phyloP scores from a whole-genome alignment of 129 eudicot genomes.

The Flaveria brownii region DNA sequence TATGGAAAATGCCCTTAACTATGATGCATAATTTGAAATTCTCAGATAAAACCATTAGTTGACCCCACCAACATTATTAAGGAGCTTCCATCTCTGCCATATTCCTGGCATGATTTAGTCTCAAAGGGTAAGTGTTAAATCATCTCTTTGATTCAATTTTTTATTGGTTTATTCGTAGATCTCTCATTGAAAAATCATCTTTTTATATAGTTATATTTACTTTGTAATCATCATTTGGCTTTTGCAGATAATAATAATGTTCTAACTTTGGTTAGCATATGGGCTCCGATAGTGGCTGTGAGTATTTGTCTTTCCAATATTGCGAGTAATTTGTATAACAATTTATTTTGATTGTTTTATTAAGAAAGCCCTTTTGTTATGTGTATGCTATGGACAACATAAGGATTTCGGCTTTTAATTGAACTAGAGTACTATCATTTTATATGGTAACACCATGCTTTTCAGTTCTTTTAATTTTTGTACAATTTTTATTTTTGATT shows the following conservation, averaged over 20 bases:
- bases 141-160: slow-evolving; percentile 5
- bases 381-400: slow-evolving; percentile 6
- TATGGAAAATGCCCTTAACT: background rate
- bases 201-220: background rate
- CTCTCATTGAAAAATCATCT: background rate
- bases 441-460: slow-evolving; percentile 11
- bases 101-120: slow-evolving; percentile 91
- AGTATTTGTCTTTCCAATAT: slow-evolving; percentile 39
- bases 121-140: slow-evolving; percentile 61
- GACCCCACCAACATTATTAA: slow-evolving; percentile 68
- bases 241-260: slow-evolving; percentile 75
- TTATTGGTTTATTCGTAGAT: slow-evolving; percentile 1
- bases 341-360: slow-evolving; percentile 9
- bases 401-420: slow-evolving; percentile 11
- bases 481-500: slow-evolving; percentile 7
- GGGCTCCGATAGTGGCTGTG: slow-evolving; percentile 99
- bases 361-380: background rate
- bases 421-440: slow-evolving; percentile 19
- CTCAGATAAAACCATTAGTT: slow-evolving; percentile 88
- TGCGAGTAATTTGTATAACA: slow-evolving; percentile 20
- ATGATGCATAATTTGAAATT: slow-evolving; percentile 20
- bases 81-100: slow-evolving; percentile 49
- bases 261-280: slow-evolving; percentile 77
- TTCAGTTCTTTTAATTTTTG: slow-evolving; percentile 7
- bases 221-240: slow-evolving; percentile 22